Conservation (phyloP, 1,284 basidiomycete species). For the Paramarasmius palmivorus region DNA sequence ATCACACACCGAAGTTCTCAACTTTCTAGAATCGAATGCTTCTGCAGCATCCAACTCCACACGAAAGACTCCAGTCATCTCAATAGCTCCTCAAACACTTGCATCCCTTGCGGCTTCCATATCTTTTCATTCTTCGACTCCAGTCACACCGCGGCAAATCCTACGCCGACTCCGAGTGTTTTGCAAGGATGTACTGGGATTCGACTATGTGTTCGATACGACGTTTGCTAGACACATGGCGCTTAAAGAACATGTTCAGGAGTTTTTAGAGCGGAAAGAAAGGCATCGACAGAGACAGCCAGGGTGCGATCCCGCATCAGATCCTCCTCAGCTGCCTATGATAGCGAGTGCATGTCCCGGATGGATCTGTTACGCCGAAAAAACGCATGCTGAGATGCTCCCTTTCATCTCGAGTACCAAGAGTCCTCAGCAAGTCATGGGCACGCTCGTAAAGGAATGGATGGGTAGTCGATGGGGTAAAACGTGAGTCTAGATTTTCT, state of each 20-base stretch:
- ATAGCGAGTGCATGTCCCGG: conserved; percentile 96
- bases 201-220: conserved; percentile 86
- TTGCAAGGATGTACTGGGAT: conserved; percentile 59
- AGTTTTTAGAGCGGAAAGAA: conserved; percentile 75
- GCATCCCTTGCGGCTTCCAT: conserved; percentile 85
- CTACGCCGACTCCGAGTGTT: conserved; percentile 73
- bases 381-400: conserved; percentile 92
- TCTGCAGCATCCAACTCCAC: conserved; percentile 29
- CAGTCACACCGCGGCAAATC: conserved; percentile 59
- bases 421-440: conserved; percentile 94
- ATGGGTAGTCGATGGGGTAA: conserved; percentile 65
- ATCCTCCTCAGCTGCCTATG: conserved; percentile 69
- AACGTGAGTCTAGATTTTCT: conserved; percentile 47
- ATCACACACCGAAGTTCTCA: conserved; percentile 89
- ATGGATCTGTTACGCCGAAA: conserved; percentile 99
- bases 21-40: conserved; percentile 66
- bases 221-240: conserved; percentile 92
- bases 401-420: conserved; percentile 89
- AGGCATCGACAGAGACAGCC: conserved; percentile 10
- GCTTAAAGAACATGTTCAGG: conserved; percentile 78
- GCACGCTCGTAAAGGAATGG: conserved; percentile 89
- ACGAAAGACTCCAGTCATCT: conserved; percentile 72
- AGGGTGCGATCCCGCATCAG: conserved; percentile 1
- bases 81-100: conserved; percentile 90
- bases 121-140: conserved; percentile 38